Base-by-base conservation (phyloP, 352 stramenopile species). In the Phytophthora multivora region DNA sequence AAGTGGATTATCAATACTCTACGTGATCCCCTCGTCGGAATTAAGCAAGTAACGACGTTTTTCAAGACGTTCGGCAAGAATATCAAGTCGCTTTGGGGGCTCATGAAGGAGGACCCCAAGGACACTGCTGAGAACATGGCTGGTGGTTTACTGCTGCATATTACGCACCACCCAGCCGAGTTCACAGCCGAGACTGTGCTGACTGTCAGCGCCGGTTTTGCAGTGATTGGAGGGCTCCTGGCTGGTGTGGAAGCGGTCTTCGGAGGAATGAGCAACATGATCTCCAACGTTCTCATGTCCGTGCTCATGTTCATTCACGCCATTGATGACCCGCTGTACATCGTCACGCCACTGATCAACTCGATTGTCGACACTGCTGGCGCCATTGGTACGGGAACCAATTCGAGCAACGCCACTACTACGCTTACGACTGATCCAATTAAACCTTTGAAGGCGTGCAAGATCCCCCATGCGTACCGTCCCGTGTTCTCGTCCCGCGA, bases 251-350 rank as follows among this genome's bases (percentile, higher is more conserved):
- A 66, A 15, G 35, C 35, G 1, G 40, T 70, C 0, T 70, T 70
- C 7, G 62, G 62, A 10, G 18, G 31, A 0, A 66, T 70, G 55
- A 70, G 62, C 48, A 66, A 61, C 23, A n/a, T 26, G 13, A 53
- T 70, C 13, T 70, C 62, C 1, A 60, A 51, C 0, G 55, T 65
- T 0, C 41, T 70, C 15, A 31, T 70, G 33, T 61, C 55, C 10
- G 62, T 65, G 1, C 55, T 70, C 1, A 57, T 70, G 47, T 70
- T 70, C 21, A 66, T 70, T 7, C 62, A 70, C 21, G 56, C 56
- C 5, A 62, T 71, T 13, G 62, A 70, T 18, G 54, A 70, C 28
- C 62, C 62, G 25, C 55, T 70, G 19, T 64, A 60, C 33, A 64
- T 70, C 28, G 49, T 71, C 23, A 71, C 62, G 1, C 62, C 62